Evolutionary conservation across 106 monocot genomes (phyloP).

Genomic region (Agapanthus africanus): DNA sequence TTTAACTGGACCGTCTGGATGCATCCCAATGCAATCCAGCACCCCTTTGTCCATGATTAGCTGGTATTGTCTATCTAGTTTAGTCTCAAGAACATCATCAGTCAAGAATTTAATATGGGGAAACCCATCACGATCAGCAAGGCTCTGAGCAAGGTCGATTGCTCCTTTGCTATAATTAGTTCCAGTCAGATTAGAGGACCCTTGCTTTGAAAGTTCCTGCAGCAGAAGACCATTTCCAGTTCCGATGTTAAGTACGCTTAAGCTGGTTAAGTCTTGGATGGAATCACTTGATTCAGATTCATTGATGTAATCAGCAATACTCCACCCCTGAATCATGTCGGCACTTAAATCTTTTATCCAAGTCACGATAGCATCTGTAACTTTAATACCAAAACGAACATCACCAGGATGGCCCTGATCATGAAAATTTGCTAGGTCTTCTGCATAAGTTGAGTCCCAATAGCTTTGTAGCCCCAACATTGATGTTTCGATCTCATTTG

Average conservation of each 20-base stretch:
- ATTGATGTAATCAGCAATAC: too few relatives aligned
- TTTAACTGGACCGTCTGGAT: slow-evolving; percentile 62
- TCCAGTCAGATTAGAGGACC: slow-evolving; percentile 84
- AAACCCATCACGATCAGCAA: slow-evolving; percentile 71
- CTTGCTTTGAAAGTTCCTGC: slow-evolving; percentile 81
- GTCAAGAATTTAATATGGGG: slow-evolving; percentile 63
- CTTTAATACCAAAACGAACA: slow-evolving; percentile 71
- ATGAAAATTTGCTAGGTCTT: slow-evolving; percentile 73
- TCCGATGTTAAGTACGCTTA: slow-evolving; percentile 72
- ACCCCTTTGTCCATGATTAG: slow-evolving; percentile 74
- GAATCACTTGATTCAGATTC: slow-evolving; percentile 27
- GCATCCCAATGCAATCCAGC: slow-evolving; percentile 64
- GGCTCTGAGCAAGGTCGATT: slow-evolving; percentile 60
- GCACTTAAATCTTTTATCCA: slow-evolving; percentile 72
- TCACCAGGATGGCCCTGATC: slow-evolving; percentile 69
- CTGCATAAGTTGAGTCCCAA: slow-evolving; percentile 70
- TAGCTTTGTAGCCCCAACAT: slow-evolving; percentile 61
- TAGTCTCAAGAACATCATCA: slow-evolving; percentile 76
- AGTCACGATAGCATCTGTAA: slow-evolving; percentile 44
- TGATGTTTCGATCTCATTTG: slow-evolving; percentile 57
- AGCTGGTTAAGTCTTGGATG: slow-evolving; percentile 31
- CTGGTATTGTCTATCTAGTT: slow-evolving; percentile 47
- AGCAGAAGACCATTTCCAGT: slow-evolving; percentile 83
- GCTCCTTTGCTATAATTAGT: slow-evolving; percentile 80
- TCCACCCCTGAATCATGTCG: slow-evolving; percentile 15